Evolutionary conservation across 805 yeast genomes (phyloP), one percentile per base, ranked within the genome.

Genomic region (Lipomyces sp.): DNA sequence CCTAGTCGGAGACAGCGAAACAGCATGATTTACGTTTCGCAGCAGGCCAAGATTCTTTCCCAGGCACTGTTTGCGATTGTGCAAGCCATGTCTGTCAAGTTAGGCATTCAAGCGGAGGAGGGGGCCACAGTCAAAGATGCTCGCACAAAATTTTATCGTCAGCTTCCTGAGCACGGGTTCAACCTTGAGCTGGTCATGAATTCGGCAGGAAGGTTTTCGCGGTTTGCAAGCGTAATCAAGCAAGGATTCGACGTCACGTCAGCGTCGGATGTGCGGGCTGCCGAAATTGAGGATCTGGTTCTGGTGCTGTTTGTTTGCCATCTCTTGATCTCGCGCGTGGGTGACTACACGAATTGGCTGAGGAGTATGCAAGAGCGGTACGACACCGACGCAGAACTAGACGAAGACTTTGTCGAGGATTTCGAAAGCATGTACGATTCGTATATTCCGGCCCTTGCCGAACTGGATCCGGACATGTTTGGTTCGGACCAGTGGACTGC

Each of bases 241-340:
- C n/a, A 42, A 8, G 63, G 39, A 4, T 69, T 65, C 37, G 72
- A 70, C 30, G 42, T 64, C 13, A 37, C 35, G 2, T 69, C 66
- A 32, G 48, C 65, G 2, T 24, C 59, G 6, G 64, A 54, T 4
- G 53, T 69, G 30, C 56, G 48, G n/a, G 70, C 64, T 15, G 37
- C 35, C 11, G 64, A 37, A n/a, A 37, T 34, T 2, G 70, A 65
- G 5, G 72, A 69, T 34, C 70, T 63, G 32, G 51, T 66, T 34
- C 57, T 70, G 5, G 48, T 67, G 4, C 55, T 70, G 4, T 66
- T 66, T 18, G 29, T 64, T 6, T 37, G 59, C 55, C 37, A 48
- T 8, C 60, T 35, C 13, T 51, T 18, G 11, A 15, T 18, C 37
- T 24, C 18, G n/a, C 3, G 15, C 4, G n/a, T 33, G 1, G 55